Base-by-base conservation (phyloP, 2,329 filamentous ascomycete genomes). In the Fusarium dlaminii region DNA sequence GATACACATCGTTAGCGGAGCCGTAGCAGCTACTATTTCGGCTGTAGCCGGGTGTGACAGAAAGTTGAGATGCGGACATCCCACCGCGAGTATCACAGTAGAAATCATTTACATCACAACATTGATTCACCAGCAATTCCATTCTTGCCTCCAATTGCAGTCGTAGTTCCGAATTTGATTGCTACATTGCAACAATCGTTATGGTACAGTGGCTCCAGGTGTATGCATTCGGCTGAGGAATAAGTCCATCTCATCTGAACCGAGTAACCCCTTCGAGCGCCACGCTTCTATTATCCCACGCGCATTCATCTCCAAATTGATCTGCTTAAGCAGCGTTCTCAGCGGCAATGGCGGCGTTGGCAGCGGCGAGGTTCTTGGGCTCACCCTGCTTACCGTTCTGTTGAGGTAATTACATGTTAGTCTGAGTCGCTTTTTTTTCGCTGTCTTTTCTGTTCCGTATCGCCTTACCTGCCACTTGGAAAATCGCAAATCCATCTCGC, bases 351-450 rank as follows among this genome's bases (percentile, higher is more conserved):
- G 82, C 79, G 60, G 82, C 80, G 81, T 90, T 90, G 80, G 88
- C 89, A 46, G 87, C 83, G 61, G 84, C 90, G 77, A 98, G 86
- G 83, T 88, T 90, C 90, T 94, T 93, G 81, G 87, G 78, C 54
- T 98, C 96, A 83, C 94, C 93, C 88, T 97, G 94, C 91, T 98
- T 98, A 89, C 96, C 96, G 87, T 95, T 94, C 96, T 98, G 85
- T 80, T 82, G 79, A 81, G 82, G 77, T 80, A 76, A 81, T 80
- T 80, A 78, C 75, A 71, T 68, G 74, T 81, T 75, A 78, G 78
- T 75, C 62, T 43, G 40, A 48, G 36, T 68, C 61, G 58, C 48
- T 29, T 42, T 36, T 34, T 54, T 54, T 60, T 46, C 32, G 32
- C 18, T 8, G 29, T 51, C 51, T 60, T 57, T 46, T 55, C 34